These are phyloP conservation scores for Polygonum aviculare DNA, from an alignment of 148 eudicot genomes.

Conservation along the genomic window DNA sequence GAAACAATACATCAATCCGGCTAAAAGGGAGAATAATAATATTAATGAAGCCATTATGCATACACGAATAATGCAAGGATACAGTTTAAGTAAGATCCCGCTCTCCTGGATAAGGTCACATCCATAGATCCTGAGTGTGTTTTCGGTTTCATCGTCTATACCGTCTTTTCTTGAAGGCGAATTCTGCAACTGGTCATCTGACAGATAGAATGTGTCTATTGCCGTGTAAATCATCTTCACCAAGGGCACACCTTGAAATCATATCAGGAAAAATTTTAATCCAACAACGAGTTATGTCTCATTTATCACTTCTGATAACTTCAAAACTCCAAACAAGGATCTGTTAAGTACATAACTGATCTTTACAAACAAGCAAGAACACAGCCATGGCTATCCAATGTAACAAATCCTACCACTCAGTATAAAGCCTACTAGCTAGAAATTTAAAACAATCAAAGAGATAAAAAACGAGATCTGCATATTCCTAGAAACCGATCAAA, in stretches of 20 bases:
- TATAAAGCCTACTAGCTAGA: background rate
- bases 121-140: constrained; percentile 73
- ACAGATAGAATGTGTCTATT: constrained; percentile 79
- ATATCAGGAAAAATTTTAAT: background rate
- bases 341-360: background rate
- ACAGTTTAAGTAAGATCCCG: constrained; percentile 80
- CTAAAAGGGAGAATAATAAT: background rate
- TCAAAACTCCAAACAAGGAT: background rate
- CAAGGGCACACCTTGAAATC: background rate
- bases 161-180: constrained; percentile 88
- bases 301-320: background rate
- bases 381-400: background rate
- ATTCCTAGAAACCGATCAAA: background rate
- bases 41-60: background rate
- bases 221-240: constrained; percentile 81
- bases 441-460: background rate
- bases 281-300: background rate
- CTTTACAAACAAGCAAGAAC: background rate
- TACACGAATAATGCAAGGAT: constrained; percentile 33
- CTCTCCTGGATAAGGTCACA: constrained; percentile 95
- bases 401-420: background rate
- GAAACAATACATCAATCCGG: background rate
- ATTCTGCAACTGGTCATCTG: constrained; percentile 63
- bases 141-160: constrained; percentile 75
- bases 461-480: too few relatives aligned